Percentiles rank a stretch among this genome's conserved stretches.
Conservation (phyloP, 2,329 filamentous ascomycete genomes). For the Elsinoe batatas region DNA sequence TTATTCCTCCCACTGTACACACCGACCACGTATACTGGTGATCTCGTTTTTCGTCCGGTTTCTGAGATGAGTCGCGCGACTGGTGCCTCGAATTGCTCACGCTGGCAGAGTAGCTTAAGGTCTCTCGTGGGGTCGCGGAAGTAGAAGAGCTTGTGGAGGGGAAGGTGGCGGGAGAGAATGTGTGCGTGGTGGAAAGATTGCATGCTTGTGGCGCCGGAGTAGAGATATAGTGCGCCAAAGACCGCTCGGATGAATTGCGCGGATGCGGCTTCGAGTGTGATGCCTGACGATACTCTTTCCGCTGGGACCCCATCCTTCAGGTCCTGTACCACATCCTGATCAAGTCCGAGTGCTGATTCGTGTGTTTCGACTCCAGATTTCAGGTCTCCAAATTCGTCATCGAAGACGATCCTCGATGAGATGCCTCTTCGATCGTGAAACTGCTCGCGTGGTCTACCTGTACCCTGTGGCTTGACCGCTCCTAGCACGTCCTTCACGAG, state of each 20-base stretch:
- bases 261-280: conserved; percentile 50
- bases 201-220: conserved; percentile 67
- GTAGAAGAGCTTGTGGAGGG: conserved; percentile 63
- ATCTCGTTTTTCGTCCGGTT: conserved; percentile 74
- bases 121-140: conserved; percentile 80
- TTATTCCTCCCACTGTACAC: conserved; percentile 88
- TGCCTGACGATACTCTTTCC: conserved; percentile 14
- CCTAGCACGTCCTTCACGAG: conserved; percentile 29
- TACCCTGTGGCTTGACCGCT: conserved; percentile 17
- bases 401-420: conserved; percentile 67
- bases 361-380: conserved; percentile 23
- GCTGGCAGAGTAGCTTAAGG: conserved; percentile 68
- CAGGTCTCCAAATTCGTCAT: conserved; percentile 76
- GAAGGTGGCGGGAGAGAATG: conserved; percentile 47
- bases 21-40: conserved; percentile 86
- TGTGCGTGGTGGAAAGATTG: conserved; percentile 78
- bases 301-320: conserved; percentile 12
- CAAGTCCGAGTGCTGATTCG: neutral
- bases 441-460: conserved; percentile 38
- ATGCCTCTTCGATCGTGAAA: conserved; percentile 57
- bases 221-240: conserved; percentile 74
- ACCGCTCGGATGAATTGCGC: conserved; percentile 74
- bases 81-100: conserved; percentile 81
- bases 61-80: conserved; percentile 82
- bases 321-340: neutral